Conservation (phyloP, 1,284 basidiomycete species). For the Heterobasidion occidentale region DNA sequence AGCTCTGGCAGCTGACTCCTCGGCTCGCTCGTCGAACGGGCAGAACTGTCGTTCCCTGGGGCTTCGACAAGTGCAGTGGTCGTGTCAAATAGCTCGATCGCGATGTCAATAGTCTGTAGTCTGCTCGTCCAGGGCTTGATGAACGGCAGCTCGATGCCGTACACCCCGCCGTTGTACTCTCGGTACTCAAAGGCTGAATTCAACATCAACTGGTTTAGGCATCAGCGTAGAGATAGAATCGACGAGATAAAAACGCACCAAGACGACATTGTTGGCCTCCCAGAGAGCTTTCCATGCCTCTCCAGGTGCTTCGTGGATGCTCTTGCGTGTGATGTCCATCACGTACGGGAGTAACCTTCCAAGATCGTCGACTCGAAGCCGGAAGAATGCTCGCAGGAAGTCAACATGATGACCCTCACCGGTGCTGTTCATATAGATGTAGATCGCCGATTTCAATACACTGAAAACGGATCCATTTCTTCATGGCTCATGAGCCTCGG, state of each 20-base stretch:
- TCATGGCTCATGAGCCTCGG: too few species aligned
- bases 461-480: conserved; percentile 24
- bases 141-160: conserved; percentile 70
- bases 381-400: conserved; percentile 81
- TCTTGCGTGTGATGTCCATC: conserved; percentile 34
- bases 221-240: neutral
- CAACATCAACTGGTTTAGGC: conserved; percentile 49
- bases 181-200: conserved; percentile 71
- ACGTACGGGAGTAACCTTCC: conserved; percentile 50
- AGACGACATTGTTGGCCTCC: conserved; percentile 67
- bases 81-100: conserved; percentile 67
- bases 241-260: conserved; percentile 35
- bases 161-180: conserved; percentile 61
- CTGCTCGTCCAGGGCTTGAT: conserved; percentile 82
- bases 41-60: conserved; percentile 7
- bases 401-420: conserved; percentile 64
- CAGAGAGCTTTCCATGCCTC: conserved; percentile 41
- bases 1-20: conserved; percentile 68
- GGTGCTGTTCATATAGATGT: conserved; percentile 52
- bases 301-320: conserved; percentile 30
- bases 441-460: conserved; percentile 59
- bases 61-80: conserved; percentile 48
- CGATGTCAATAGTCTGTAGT: conserved; percentile 56
- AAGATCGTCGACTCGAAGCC: conserved; percentile 55
- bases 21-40: conserved; percentile 22